phyloP scores from a whole-genome alignment of 2,329 filamentous ascomycete species.

The Hymenoscyphus occultus region DNA sequence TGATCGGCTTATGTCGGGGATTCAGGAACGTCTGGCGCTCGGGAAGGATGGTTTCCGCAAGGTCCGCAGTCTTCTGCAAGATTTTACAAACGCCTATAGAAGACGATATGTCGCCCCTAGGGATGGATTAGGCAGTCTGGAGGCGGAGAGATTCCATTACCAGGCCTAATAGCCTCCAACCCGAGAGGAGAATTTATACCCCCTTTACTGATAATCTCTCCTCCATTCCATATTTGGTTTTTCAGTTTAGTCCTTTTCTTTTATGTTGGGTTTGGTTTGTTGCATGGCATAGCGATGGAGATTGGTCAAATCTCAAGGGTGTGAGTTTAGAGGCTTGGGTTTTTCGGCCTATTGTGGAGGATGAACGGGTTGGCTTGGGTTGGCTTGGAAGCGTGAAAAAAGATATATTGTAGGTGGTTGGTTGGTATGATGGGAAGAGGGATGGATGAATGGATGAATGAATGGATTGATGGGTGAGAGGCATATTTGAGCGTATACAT shows the following conservation, averaged over 20 bases:
- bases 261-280: conserved; percentile 8
- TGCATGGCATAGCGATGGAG: conserved; percentile 20
- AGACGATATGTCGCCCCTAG: conserved; percentile 92
- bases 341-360: conserved; percentile 38
- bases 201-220: conserved; percentile 19
- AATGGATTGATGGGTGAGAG: not conserved
- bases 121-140: conserved; percentile 83
- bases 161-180: conserved; percentile 26
- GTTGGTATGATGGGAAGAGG: too few relatives aligned
- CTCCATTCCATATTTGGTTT: not conserved
- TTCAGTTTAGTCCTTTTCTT: not conserved
- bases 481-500: conserved; percentile 3
- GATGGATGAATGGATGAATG: too few relatives aligned
- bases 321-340: conserved; percentile 7
- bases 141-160: conserved; percentile 86
- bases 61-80: conserved; percentile 82
- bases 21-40: conserved; percentile 73
- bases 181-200: conserved; percentile 1
- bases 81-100: conserved; percentile 94
- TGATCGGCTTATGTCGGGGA: conserved; percentile 74
- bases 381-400: not conserved
- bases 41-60: conserved; percentile 63
- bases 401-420: too few relatives aligned
- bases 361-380: not conserved
- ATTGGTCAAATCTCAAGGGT: conserved; percentile 5